Evolutionary conservation across 768 basidiomycete genomes (phyloP), one percentile per base, ranked within the genome.

Genomic region (Leccinum boreale): DNA sequence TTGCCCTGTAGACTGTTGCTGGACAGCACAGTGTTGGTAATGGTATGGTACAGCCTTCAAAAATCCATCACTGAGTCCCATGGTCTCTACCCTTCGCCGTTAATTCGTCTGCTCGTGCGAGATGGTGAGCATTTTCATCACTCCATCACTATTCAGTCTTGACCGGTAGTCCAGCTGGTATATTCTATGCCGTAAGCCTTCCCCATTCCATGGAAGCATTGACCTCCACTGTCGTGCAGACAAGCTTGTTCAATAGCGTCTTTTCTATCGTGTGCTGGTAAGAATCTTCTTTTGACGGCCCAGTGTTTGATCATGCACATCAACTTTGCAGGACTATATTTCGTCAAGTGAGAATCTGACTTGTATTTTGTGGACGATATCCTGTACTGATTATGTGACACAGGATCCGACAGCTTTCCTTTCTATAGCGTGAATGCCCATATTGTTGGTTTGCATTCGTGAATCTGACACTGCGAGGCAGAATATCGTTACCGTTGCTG

Each of bases 401-500:
- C 15, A 31, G 47, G 17, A 26, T 17, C 47, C 47, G 24, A 21
- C 8, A 17, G 24, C 3, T 7, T 48, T 48, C 24, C 24, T 48
- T 48, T 15, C 15, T 10, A 11, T 8, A 17, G 47, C 24, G 47
- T 47, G 21, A 19, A 7, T 47, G 23, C 42, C 42, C 5, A 19
- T 10, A 19, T 21, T 44, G 42, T 23, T 45, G 21, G 7, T 21
- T 14, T 23, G 19, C 12, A 45, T 23, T 23, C 45, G 17, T 45
- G 14, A 23, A 45, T 45, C 21, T 8, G 45, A 45, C 19, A 45
- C 1, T 23, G 21, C 17, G 21, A 14, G 21, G 21, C 21, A 64
- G 65, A 35, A 21, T 64, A 31, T 58, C 65, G 14, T 19, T 62
- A 4, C 60, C 63, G 4, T 12, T 65, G 2, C 54, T 59, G 31